These are phyloP conservation scores for Monosporascus ibericus DNA, from an alignment of 2,329 filamentous ascomycete genomes.

Conservation along the genomic window DNA sequence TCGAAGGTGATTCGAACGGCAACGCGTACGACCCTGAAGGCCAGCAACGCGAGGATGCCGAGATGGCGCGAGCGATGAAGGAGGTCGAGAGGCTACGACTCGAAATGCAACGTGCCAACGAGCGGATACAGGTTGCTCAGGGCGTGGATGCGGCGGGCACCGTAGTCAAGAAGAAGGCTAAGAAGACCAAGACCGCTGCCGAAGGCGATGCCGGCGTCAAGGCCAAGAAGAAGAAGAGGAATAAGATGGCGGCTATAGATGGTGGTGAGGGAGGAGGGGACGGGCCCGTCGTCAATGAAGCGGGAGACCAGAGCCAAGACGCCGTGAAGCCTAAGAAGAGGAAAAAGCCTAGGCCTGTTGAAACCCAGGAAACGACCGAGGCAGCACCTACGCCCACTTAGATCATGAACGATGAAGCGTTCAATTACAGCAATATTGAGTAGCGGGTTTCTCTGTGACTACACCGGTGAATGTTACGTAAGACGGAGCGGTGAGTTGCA, in stretches of 20 bases:
- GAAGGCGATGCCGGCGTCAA: constrained; percentile 24
- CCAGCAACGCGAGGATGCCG: constrained; percentile 70
- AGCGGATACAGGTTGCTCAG: constrained; percentile 65
- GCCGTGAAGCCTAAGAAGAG: constrained; percentile 37
- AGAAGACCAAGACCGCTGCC: constrained; percentile 47
- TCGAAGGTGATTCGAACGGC: constrained; percentile 46
- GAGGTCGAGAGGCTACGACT: constrained; percentile 81
- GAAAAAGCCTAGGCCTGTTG: constrained; percentile 35
- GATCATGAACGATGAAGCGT: background rate
- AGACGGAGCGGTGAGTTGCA: no score
- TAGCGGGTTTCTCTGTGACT: no score
- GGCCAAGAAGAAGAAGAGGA: constrained; percentile 47
- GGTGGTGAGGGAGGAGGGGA: constrained; percentile 21
- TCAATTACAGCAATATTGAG: background rate
- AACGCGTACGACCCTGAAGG: constrained; percentile 53
- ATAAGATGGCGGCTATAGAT: constrained; percentile 23
- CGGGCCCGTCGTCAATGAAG: constrained; percentile 10
- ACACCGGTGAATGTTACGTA: no score
- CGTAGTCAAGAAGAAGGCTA: constrained; percentile 63
- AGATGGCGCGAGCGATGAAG: constrained; percentile 83
- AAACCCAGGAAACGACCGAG: constrained; percentile 16
- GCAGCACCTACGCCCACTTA: background rate
- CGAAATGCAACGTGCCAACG: constrained; percentile 81
- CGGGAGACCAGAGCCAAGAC: constrained; percentile 3
- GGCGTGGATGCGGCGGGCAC: constrained; percentile 61